phyloP scores from a whole-genome alignment of 768 basidiomycete species.

The Coprinellus aureogranulatus region DNA sequence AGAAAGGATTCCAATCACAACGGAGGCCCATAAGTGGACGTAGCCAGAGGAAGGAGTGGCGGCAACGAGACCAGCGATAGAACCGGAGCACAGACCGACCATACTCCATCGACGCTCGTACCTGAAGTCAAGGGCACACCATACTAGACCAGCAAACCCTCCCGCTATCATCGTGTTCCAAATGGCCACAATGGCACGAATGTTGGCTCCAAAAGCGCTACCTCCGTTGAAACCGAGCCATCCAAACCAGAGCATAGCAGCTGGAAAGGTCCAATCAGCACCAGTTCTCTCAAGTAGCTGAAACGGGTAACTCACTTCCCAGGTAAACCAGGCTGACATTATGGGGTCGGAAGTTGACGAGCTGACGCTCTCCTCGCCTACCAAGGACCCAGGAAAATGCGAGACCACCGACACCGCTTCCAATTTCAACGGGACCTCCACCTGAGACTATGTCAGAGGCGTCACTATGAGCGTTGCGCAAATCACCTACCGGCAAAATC shows the following conservation, averaged over 20 bases:
- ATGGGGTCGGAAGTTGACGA: constrained; percentile 82
- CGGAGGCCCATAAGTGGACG: constrained; percentile 72
- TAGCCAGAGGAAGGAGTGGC: constrained; percentile 87
- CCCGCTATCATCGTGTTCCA: constrained; percentile 89
- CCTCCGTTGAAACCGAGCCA: constrained; percentile 92
- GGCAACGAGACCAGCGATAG: constrained; percentile 84
- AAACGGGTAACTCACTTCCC: constrained; percentile 47
- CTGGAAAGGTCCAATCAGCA: constrained; percentile 18
- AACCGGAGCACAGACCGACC: constrained; percentile 92
- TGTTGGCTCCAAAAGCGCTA: constrained; percentile 82
- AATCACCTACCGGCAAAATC: constrained; percentile 74
- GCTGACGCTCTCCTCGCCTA: constrained; percentile 66
- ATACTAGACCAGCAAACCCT: constrained; percentile 77
- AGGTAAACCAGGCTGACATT: constrained; percentile 81
- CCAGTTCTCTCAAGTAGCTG: not conserved
- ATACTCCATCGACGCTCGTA: constrained; percentile 81
- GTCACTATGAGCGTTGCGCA: not conserved
- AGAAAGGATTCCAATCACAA: constrained; percentile 72
- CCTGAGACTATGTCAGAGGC: constrained; percentile 35
- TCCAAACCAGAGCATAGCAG: constrained; percentile 84
- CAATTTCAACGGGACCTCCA: constrained; percentile 86
- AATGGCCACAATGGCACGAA: constrained; percentile 79
- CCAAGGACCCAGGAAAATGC: constrained; percentile 89
- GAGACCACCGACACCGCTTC: constrained; percentile 79
- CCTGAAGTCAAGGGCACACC: constrained; percentile 79